A percentile compares a stretch with the other conserved stretches of the same genome.
phyloP scores from a whole-genome alignment of 495 filamentous ascomycete genomes.

The Daldinia concentrica region DNA sequence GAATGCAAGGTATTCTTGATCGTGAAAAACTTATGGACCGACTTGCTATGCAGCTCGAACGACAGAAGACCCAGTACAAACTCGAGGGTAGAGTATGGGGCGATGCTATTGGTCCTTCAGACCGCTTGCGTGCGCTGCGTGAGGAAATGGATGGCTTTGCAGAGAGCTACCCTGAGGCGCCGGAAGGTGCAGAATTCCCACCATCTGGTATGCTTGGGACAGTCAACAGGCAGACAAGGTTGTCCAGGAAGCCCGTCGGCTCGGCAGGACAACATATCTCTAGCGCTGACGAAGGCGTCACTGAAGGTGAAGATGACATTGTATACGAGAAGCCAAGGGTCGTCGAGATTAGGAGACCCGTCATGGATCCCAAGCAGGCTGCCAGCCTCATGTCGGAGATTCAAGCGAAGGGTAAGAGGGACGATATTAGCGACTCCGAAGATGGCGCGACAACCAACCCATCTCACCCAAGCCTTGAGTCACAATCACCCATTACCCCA shows the following conservation, averaged over 20 bases:
- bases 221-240: constrained; percentile 65
- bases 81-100: constrained; percentile 95
- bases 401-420: constrained; percentile 75
- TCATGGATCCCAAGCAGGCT: constrained; percentile 76
- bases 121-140: constrained; percentile 88
- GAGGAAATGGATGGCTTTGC: constrained; percentile 87
- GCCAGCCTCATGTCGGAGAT: constrained; percentile 84
- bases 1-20: constrained; percentile 92
- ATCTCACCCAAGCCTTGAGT: constrained; percentile 79
- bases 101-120: constrained; percentile 82
- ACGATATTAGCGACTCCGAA: constrained; percentile 78
- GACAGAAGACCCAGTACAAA: constrained; percentile 98
- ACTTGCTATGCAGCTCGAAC: constrained; percentile 91
- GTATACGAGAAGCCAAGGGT: constrained; percentile 73
- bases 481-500: constrained; percentile 74
- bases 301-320: constrained; percentile 60
- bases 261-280: constrained; percentile 49
- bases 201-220: constrained; percentile 70
- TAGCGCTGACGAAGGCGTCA: constrained; percentile 52
- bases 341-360: constrained; percentile 74
- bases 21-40: constrained; percentile 90
- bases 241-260: constrained; percentile 64
- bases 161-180: constrained; percentile 49
- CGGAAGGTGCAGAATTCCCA: constrained; percentile 47
- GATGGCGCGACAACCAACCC: constrained; percentile 75